A percentile compares a stretch with the other conserved stretches of the same genome.
Evolutionary conservation across 768 basidiomycete species (phyloP).

Genomic region (Suillus sp.): DNA sequence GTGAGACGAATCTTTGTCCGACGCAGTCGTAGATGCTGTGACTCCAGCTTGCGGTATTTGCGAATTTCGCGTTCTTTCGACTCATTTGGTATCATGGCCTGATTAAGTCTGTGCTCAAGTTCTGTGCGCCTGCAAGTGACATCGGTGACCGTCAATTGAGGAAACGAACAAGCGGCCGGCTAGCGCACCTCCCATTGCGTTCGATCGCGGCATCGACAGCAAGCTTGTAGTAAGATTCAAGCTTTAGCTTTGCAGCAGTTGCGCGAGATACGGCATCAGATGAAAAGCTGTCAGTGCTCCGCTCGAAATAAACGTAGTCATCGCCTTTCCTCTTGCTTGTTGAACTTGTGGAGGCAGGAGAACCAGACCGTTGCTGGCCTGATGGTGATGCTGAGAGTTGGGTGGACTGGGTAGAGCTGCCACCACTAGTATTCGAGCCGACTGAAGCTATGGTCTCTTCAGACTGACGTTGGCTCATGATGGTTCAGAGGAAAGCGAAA

Average conservation of each 20-base stretch:
- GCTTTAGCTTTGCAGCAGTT: conserved; percentile 93
- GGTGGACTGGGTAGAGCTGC: conserved; percentile 6
- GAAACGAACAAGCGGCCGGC: conserved; percentile 9
- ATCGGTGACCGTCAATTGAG: conserved; percentile 12
- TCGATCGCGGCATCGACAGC: conserved; percentile 97
- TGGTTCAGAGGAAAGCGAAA: conserved; percentile 13
- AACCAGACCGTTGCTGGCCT: conserved; percentile 31
- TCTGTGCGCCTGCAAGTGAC: conserved; percentile 70
- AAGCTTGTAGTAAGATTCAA: conserved; percentile 98
- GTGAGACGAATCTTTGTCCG: conserved; percentile 91
- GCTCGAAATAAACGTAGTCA: conserved; percentile 95
- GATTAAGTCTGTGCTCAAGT: conserved; percentile 81
- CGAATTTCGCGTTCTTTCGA: conserved; percentile 88
- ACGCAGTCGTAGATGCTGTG: conserved; percentile 86
- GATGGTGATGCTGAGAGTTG: conserved; percentile 18
- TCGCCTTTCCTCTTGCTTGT: conserved; percentile 32
- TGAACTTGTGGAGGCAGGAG: conserved; percentile 32
- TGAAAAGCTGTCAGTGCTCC: conserved; percentile 79
- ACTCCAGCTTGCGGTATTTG: conserved; percentile 84
- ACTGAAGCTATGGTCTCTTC: conserved; percentile 18
- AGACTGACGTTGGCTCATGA: conserved; percentile 35
- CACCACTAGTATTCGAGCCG: neutral
- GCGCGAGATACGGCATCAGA: conserved; percentile 87
- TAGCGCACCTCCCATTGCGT: conserved; percentile 80
- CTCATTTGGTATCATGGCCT: conserved; percentile 71